These are phyloP conservation scores for Lichtheimia ramosa DNA, from an alignment of 371 early-diverging fungal species.

Conservation along the genomic window DNA sequence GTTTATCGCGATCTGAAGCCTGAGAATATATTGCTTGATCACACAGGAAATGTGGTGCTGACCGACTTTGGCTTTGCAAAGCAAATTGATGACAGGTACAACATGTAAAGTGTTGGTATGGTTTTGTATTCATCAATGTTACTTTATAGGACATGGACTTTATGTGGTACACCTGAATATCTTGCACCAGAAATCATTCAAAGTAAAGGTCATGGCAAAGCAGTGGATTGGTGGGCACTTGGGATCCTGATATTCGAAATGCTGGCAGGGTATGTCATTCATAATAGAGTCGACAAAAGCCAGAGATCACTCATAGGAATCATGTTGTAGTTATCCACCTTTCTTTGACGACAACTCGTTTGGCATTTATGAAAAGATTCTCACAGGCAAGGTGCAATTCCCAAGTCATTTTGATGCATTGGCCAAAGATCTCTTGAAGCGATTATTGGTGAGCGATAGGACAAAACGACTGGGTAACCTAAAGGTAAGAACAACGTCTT, in stretches of 20 bases:
- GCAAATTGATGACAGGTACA: slow-evolving; percentile 49
- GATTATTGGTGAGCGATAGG: slow-evolving; percentile 71
- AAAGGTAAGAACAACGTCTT: slow-evolving; percentile 7
- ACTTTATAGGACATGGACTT: slow-evolving; percentile 75
- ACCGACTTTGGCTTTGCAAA: slow-evolving; percentile 99
- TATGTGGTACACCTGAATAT: slow-evolving; percentile 99
- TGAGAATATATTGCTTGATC: slow-evolving; percentile 90
- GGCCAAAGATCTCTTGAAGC: slow-evolving; percentile 77
- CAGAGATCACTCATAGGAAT: neutral
- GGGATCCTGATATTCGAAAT: slow-evolving; percentile 98
- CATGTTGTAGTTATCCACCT: slow-evolving; percentile 67
- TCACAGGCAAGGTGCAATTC: slow-evolving; percentile 70
- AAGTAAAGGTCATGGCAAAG: slow-evolving; percentile 94
- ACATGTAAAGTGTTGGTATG: too few relatives aligned
- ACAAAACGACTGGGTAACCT: slow-evolving; percentile 76
- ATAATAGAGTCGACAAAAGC: neutral
- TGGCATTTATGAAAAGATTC: slow-evolving; percentile 85
- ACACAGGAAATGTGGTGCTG: slow-evolving; percentile 93
- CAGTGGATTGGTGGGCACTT: slow-evolving; percentile 99
- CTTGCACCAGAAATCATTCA: slow-evolving; percentile 98
- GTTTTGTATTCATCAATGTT: neutral
- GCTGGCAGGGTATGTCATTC: slow-evolving; percentile 65
- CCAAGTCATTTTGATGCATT: slow-evolving; percentile 73
- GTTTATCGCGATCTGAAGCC: slow-evolving; percentile 97
- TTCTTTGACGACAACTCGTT: slow-evolving; percentile 95